Percentiles rank a stretch among this genome's conserved stretches.
Conservation (phyloP, 371 early-diverging fungal genomes). For the Massospora cicadina region DNA sequence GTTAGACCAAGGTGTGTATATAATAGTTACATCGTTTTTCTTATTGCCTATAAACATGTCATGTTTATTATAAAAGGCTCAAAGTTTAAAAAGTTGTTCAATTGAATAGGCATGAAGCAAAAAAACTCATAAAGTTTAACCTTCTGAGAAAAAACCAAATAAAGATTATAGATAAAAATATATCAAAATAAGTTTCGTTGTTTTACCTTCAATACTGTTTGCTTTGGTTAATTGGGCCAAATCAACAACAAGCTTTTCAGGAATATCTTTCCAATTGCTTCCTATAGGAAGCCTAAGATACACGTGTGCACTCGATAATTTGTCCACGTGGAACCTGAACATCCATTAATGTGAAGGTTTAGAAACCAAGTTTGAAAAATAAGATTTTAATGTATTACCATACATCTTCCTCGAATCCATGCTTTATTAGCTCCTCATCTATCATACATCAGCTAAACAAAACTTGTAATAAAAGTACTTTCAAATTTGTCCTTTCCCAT, state of each 20-base stretch:
- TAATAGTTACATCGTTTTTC: slow-evolving; percentile 47
- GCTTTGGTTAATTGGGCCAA: slow-evolving; percentile 89
- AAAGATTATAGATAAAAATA: not conserved
- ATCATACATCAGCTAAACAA: not conserved
- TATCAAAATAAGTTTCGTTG: not conserved
- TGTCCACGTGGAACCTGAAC: slow-evolving; percentile 80
- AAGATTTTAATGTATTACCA: slow-evolving; percentile 31
- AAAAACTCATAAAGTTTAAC: too few species aligned
- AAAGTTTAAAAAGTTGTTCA: too few species aligned
- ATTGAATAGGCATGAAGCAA: not conserved
- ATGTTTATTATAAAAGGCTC: too few species aligned
- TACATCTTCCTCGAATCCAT: slow-evolving; percentile 83
- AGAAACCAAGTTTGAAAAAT: not conserved
- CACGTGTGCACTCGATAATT: slow-evolving; percentile 90
- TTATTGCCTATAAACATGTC: slow-evolving; percentile 23
- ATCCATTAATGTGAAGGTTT: not conserved
- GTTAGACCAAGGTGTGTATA: slow-evolving; percentile 92
- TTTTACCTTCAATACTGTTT: slow-evolving; percentile 73
- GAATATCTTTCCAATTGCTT: slow-evolving; percentile 66
- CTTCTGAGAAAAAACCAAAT: too few species aligned
- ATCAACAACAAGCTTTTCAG: slow-evolving; percentile 52
- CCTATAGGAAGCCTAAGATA: slow-evolving; percentile 64
- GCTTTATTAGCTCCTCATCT: slow-evolving; percentile 89
- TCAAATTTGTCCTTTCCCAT: slow-evolving; percentile 97
- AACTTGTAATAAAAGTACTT: slow-evolving; percentile 24